These are phyloP conservation scores for Trebouxia sp. DNA, from an alignment of 139 green algal genomes.

Conservation along the genomic window DNA sequence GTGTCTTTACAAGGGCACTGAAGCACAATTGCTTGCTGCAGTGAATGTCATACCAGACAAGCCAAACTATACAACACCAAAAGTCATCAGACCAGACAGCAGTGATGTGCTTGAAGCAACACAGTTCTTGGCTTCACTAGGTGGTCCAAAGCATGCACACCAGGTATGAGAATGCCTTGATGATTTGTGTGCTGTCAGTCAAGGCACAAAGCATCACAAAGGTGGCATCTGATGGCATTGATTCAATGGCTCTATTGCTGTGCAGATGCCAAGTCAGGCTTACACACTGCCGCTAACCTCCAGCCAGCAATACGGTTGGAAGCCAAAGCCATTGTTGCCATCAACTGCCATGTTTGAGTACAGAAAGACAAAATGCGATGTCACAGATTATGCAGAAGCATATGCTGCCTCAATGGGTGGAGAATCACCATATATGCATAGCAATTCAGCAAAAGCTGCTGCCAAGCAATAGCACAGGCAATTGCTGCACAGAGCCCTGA, in stretches of 20 bases:
- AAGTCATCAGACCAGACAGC: conserved; percentile 39
- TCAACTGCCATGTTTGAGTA: conserved; percentile 61
- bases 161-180: not conserved
- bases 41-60: conserved; percentile 68
- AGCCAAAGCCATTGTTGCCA: conserved; percentile 28
- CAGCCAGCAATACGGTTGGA: conserved; percentile 68
- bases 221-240: not conserved
- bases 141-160: conserved; percentile 48
- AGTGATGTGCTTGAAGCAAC: conserved; percentile 33
- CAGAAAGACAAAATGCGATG: conserved; percentile 50
- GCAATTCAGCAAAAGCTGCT: conserved; percentile 3
- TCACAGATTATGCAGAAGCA: conserved; percentile 48
- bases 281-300: conserved; percentile 55
- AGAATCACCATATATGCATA: conserved; percentile 14
- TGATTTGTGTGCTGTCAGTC: not conserved
- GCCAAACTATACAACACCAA: conserved; percentile 57
- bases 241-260: not conserved
- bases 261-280: conserved; percentile 43
- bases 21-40: too few relatives aligned
- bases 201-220: too few relatives aligned
- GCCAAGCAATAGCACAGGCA: not conserved
- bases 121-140: conserved; percentile 31
- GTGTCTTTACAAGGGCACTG: too few relatives aligned
- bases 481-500: too few relatives aligned
- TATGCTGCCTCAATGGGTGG: conserved; percentile 35